Conservation (phyloP, 768 basidiomycete genomes). For the Mycena capillaripes region DNA sequence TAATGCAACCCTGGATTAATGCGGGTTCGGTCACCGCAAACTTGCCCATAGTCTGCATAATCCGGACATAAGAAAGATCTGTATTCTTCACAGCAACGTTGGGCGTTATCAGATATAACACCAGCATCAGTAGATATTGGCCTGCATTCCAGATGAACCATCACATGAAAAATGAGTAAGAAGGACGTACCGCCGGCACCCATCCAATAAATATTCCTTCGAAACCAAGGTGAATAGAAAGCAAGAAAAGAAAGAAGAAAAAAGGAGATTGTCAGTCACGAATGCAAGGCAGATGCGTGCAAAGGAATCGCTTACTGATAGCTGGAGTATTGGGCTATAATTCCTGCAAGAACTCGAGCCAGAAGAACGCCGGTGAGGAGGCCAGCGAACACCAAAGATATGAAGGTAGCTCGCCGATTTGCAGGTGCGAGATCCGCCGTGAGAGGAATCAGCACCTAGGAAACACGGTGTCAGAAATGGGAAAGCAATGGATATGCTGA, state of each 20-base stretch:
- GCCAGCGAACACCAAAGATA: conserved; percentile 79
- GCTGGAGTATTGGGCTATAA: conserved; percentile 71
- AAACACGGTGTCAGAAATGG: too few relatives aligned
- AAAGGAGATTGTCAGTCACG: too few relatives aligned
- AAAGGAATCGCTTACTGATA: conserved; percentile 86
- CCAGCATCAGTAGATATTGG: conserved; percentile 69
- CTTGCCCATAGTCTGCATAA: conserved; percentile 69
- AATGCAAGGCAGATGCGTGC: too few relatives aligned
- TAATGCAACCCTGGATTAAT: conserved; percentile 63
- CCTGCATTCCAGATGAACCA: too few relatives aligned
- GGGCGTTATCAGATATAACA: conserved; percentile 78
- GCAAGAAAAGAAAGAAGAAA: too few relatives aligned
- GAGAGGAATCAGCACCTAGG: too few relatives aligned
- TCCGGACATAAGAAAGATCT: conserved; percentile 71
- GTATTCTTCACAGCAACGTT: conserved; percentile 86
- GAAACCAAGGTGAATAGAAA: too few relatives aligned
- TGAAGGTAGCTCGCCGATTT: conserved; percentile 76
- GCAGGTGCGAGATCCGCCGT: conserved; percentile 89
- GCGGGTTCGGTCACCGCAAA: conserved; percentile 71
- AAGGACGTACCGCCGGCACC: too few relatives aligned
- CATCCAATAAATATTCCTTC: too few relatives aligned
- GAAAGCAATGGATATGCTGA: neutral
- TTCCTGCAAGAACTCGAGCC: conserved; percentile 81
- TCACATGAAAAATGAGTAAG: too few relatives aligned
- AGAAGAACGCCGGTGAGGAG: conserved; percentile 82